Conservation (phyloP, 83 land plant species). For the Thuja plicata region DNA sequence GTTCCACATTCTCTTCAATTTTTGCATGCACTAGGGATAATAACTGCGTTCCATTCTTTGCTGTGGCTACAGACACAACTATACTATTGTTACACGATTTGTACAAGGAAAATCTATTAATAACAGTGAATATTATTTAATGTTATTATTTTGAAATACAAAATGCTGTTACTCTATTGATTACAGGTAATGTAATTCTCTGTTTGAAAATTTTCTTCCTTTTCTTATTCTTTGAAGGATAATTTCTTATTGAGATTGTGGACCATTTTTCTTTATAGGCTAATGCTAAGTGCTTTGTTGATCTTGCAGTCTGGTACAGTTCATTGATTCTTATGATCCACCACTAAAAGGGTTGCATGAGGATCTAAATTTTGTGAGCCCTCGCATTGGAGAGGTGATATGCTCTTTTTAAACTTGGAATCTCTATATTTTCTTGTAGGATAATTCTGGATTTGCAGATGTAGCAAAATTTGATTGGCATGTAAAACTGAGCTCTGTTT, state of each 20-base stretch:
- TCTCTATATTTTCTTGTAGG: neutral
- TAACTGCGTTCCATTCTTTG: neutral
- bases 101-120: neutral
- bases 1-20: neutral
- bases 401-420: neutral
- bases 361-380: constrained; percentile 97
- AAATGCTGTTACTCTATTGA: neutral
- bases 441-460: neutral
- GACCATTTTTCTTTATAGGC: neutral
- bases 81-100: neutral
- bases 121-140: neutral
- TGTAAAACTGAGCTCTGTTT: neutral
- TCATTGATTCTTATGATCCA: constrained; percentile 96
- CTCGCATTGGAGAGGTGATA: constrained; percentile 96
- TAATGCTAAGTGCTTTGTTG: neutral
- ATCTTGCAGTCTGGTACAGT: constrained; percentile 86
- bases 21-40: neutral
- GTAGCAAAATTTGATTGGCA: neutral
- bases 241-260: neutral
- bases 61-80: neutral
- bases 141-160: neutral
- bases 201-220: neutral
- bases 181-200: neutral
- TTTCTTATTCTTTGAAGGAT: neutral
- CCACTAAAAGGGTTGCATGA: constrained; percentile 98